Conservation (phyloP, 306 rosid species). For the Erythrophleum fordii region DNA sequence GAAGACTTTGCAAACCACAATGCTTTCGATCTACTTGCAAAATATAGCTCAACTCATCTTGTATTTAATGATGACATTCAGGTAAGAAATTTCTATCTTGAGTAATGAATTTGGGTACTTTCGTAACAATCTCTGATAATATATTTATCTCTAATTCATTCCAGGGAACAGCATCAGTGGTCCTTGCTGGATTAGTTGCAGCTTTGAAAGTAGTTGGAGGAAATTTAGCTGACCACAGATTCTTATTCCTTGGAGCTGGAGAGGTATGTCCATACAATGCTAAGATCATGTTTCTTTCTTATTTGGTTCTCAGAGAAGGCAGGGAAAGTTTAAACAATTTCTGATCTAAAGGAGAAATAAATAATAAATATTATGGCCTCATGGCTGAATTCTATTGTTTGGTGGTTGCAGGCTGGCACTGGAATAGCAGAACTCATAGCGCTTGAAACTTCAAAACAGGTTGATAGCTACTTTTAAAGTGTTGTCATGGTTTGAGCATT, state of each 20-base stretch:
- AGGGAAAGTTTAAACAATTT: slow-evolving; percentile 26
- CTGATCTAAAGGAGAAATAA: not conserved
- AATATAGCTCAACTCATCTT: slow-evolving; percentile 86
- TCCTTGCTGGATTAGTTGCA: slow-evolving; percentile 88
- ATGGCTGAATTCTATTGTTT: slow-evolving; percentile 44
- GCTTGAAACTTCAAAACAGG: slow-evolving; percentile 92
- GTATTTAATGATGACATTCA: slow-evolving; percentile 97
- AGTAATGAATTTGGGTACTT: slow-evolving; percentile 6
- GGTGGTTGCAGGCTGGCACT: slow-evolving; percentile 92
- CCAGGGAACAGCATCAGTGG: slow-evolving; percentile 99
- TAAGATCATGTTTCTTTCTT: slow-evolving; percentile 10
- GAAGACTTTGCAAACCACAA: slow-evolving; percentile 99
- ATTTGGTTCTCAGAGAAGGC: not conserved
- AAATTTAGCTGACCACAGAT: slow-evolving; percentile 74
- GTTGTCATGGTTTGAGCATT: slow-evolving; percentile 19
- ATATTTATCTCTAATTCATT: slow-evolving; percentile 23
- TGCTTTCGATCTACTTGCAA: slow-evolving; percentile 92
- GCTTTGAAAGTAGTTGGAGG: slow-evolving; percentile 78
- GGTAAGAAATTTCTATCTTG: slow-evolving; percentile 47
- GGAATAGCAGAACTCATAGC: slow-evolving; percentile 98
- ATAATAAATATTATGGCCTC: slow-evolving; percentile 11
- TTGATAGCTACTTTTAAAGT: slow-evolving; percentile 31
- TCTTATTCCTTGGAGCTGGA: slow-evolving; percentile 97
- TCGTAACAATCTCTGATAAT: slow-evolving; percentile 15
- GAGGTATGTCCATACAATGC: slow-evolving; percentile 61